phyloP scores from a whole-genome alignment of 1,284 basidiomycete species.

The Sutorius eximius region DNA sequence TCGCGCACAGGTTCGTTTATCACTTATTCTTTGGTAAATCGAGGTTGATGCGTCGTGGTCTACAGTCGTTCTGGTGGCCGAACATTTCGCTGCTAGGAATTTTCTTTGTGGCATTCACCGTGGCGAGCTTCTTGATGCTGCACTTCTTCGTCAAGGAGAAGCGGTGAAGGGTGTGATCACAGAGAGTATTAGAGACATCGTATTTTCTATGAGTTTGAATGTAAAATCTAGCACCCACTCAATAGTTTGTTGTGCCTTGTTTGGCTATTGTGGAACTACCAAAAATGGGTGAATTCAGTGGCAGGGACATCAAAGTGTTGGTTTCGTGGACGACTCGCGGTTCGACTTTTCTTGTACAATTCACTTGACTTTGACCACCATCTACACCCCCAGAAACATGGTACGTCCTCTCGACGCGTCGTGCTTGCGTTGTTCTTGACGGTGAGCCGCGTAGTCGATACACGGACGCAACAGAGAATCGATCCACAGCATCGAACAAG shows the following conservation, averaged over 20 bases:
- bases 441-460: conserved; percentile 20
- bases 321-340: conserved; percentile 8
- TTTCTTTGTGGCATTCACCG: conserved; percentile 78
- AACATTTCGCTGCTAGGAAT: conserved; percentile 82
- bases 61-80: conserved; percentile 93
- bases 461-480: conserved; percentile 62
- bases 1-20: conserved; percentile 62
- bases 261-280: conserved; percentile 27
- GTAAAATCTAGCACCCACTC: neutral
- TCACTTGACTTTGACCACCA: neutral
- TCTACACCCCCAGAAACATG: conserved; percentile 22
- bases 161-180: conserved; percentile 49
- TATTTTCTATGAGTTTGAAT: neutral
- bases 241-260: conserved; percentile 20
- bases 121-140: conserved; percentile 75
- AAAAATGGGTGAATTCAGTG: conserved; percentile 6
- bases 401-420: conserved; percentile 25
- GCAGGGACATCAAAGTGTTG: neutral
- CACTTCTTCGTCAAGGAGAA: conserved; percentile 91
- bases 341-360: conserved; percentile 9
- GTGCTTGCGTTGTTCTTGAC: neutral
- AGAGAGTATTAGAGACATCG: conserved; percentile 11
- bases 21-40: neutral
- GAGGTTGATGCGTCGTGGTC: conserved; percentile 10
- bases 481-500: conserved; percentile 64